Percentiles rank a stretch among this genome's conserved stretches.
Evolutionary conservation across 2,329 filamentous ascomycete genomes (phyloP).

Genomic region (Monosporascus sp.): DNA sequence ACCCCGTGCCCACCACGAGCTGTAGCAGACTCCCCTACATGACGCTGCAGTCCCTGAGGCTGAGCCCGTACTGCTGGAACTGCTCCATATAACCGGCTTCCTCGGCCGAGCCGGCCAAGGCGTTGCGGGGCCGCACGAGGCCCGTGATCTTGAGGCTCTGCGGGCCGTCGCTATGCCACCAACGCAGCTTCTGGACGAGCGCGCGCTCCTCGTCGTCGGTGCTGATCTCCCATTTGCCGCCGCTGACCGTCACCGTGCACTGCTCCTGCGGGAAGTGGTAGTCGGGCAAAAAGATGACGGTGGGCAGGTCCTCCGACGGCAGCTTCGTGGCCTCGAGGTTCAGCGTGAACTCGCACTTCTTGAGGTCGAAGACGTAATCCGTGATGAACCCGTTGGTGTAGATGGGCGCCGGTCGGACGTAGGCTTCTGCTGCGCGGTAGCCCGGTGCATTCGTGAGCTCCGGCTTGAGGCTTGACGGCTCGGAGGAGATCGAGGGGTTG

Average conservation of each 20-base stretch:
- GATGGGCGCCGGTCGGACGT: conserved; percentile 78
- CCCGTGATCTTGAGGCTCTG: conserved; percentile 76
- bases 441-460: conserved; percentile 62
- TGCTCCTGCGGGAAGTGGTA: conserved; percentile 82
- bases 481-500: conserved; percentile 59
- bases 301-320: conserved; percentile 61
- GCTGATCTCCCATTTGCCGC: conserved; percentile 85
- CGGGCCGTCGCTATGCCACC: conserved; percentile 89
- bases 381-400: conserved; percentile 65
- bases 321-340: conserved; percentile 56
- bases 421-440: conserved; percentile 87
- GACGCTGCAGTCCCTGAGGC: conserved; percentile 41
- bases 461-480: conserved; percentile 44
- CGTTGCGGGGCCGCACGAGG: conserved; percentile 58
- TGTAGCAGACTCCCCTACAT: conserved; percentile 36
- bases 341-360: conserved; percentile 70
- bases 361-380: conserved; percentile 76
- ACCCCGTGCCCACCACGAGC: too few relatives aligned
- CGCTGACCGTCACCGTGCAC: conserved; percentile 68
- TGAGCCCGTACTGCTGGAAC: conserved; percentile 44
- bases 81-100: conserved; percentile 76
- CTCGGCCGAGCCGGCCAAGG: conserved; percentile 54
- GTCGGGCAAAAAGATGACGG: conserved; percentile 79
- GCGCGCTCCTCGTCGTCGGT: conserved; percentile 64
- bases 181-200: conserved; percentile 70